Percentiles rank a stretch among this genome's conserved stretches.
Evolutionary conservation across 495 filamentous ascomycete genomes (phyloP).

Genomic region (Podospora tetraspora): DNA sequence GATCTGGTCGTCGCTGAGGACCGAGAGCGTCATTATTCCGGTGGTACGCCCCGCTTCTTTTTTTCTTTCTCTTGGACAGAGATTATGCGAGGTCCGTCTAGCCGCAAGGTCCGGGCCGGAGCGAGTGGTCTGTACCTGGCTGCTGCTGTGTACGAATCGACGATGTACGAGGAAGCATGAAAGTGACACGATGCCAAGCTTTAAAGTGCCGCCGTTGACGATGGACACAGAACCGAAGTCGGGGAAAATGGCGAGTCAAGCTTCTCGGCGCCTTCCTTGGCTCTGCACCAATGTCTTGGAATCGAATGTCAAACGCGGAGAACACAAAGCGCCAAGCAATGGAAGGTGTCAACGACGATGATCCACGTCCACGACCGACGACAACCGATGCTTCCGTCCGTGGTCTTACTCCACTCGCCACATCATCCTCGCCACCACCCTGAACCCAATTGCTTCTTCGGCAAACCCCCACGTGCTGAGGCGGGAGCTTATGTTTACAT

Average conservation of each 20-base stretch:
- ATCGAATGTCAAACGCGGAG: background rate
- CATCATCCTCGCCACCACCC: background rate
- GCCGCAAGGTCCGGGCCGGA: background rate
- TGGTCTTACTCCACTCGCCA: background rate
- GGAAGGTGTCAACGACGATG: background rate
- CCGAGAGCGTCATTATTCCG: constrained; percentile 62
- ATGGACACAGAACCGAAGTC: background rate
- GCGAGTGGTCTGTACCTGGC: background rate
- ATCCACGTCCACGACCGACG: background rate
- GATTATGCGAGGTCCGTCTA: background rate
- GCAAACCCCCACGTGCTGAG: background rate
- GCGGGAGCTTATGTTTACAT: background rate
- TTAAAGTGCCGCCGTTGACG: background rate
- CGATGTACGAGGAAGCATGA: background rate
- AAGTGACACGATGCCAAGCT: background rate
- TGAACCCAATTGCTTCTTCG: background rate
- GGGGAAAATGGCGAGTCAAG: background rate
- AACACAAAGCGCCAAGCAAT: background rate
- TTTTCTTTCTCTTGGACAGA: background rate
- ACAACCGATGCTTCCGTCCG: background rate
- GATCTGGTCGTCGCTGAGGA: constrained; percentile 70
- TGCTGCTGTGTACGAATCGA: background rate
- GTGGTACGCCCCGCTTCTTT: background rate
- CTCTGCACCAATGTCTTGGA: background rate
- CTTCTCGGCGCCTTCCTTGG: background rate